A percentile compares a stretch with the other conserved stretches of the same genome.
These are phyloP conservation scores for Dictyostelium citrinum DNA, from an alignment of 78 protist genomes.

Conservation along the genomic window DNA sequence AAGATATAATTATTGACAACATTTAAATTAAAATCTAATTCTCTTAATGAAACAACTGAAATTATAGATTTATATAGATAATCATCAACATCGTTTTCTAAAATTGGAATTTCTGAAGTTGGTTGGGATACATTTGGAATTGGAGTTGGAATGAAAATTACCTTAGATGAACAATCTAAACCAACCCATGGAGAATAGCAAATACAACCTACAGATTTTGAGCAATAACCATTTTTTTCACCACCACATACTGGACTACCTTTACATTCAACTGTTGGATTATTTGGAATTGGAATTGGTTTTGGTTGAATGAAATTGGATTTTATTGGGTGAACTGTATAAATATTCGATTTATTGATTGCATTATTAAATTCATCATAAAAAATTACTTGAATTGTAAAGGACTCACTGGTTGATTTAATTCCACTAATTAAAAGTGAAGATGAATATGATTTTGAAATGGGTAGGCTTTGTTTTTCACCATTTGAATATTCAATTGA, in stretches of 20 bases:
- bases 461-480: neutral
- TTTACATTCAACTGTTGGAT: neutral
- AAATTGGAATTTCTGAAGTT: neutral
- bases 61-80: neutral
- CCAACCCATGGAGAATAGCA: constrained; percentile 4
- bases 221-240: neutral
- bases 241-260: neutral
- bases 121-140: neutral
- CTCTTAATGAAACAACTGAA: neutral
- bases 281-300: neutral
- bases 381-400: neutral
- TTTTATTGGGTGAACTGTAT: neutral
- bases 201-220: neutral
- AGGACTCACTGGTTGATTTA: neutral
- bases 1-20: neutral
- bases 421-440: neutral
- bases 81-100: neutral
- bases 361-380: neutral
- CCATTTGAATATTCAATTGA: neutral
- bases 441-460: neutral
- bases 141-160: neutral
- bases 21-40: neutral
- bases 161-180: neutral
- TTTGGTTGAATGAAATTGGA: neutral
- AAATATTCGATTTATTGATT: neutral